Conservation (phyloP, 768 basidiomycete genomes). For the Tephrocybe rancida region DNA sequence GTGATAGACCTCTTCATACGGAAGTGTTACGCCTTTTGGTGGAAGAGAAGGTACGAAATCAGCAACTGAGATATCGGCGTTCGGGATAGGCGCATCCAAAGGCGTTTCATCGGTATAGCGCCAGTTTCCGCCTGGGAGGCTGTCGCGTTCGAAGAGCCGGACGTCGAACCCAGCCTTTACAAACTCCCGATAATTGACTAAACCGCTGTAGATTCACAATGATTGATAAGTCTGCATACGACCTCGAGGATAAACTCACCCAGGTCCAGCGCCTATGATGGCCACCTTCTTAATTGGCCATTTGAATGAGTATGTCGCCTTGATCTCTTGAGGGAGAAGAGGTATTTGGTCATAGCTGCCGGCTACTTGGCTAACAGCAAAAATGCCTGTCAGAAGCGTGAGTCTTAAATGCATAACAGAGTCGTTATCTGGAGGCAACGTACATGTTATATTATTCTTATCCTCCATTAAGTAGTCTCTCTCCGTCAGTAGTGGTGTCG, state of each 20-base stretch:
- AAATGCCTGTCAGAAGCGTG: background rate
- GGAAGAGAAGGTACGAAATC: slow-evolving; percentile 40
- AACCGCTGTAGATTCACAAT: slow-evolving; percentile 26
- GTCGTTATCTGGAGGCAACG: background rate
- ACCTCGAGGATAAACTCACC: slow-evolving; percentile 24
- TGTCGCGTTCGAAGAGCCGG: slow-evolving; percentile 40
- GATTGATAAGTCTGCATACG: background rate
- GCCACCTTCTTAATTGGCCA: slow-evolving; percentile 40
- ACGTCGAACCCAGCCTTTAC: slow-evolving; percentile 35
- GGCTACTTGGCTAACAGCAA: background rate
- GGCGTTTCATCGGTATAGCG: slow-evolving; percentile 42
- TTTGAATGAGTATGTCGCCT: slow-evolving; percentile 33
- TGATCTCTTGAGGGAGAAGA: background rate
- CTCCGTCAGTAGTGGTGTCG: too few relatives aligned
- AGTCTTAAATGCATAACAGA: background rate
- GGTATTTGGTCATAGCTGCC: background rate
- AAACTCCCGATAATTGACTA: slow-evolving; percentile 38
- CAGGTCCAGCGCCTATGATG: slow-evolving; percentile 42
- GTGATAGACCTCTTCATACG: slow-evolving; percentile 28
- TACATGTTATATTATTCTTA: background rate
- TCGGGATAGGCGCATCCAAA: slow-evolving; percentile 36
- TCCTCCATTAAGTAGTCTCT: background rate
- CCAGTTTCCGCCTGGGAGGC: slow-evolving; percentile 42
- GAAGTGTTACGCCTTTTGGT: slow-evolving; percentile 28
- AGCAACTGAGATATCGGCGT: slow-evolving; percentile 28